phyloP scores from a whole-genome alignment of 83 land plant genomes.

The Thuja plicata region DNA sequence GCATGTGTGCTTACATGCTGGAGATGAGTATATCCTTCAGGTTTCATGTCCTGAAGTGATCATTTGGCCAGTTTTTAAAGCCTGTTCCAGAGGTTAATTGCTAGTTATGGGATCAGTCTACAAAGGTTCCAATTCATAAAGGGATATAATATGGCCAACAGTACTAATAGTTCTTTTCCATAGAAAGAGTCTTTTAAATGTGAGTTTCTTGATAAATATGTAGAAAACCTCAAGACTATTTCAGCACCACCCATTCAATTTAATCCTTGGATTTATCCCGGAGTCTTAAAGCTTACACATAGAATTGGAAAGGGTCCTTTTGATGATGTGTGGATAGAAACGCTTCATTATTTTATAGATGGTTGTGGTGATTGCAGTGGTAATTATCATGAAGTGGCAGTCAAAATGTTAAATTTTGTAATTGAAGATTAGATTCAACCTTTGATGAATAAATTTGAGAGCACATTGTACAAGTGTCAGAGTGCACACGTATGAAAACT shows the following conservation, averaged over 20 bases:
- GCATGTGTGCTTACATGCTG: no score
- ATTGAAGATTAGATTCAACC: slow-evolving; percentile 51
- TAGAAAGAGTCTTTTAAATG: slow-evolving; percentile 40
- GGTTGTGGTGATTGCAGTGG: slow-evolving; percentile 33
- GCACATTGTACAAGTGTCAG: slow-evolving; percentile 46
- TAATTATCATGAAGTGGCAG: no score
- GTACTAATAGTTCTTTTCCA: slow-evolving; percentile 3
- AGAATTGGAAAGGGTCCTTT: slow-evolving; percentile 88
- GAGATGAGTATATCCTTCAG: no score
- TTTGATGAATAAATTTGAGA: slow-evolving; percentile 52
- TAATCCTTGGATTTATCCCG: slow-evolving; percentile 73
- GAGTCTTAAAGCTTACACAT: slow-evolving; percentile 56
- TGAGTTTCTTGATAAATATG: slow-evolving; percentile 59
- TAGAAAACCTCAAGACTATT: slow-evolving; percentile 34
- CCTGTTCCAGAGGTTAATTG: no score
- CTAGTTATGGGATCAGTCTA: no score
- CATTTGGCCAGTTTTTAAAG: no score
- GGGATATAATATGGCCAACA: neutral
- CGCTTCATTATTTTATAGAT: slow-evolving; percentile 62
- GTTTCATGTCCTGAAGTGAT: no score
- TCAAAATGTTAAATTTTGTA: slow-evolving; percentile 70
- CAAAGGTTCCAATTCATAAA: neutral
- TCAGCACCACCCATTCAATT: slow-evolving; percentile 31
- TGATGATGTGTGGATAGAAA: slow-evolving; percentile 96
- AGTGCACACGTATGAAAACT: slow-evolving; percentile 61